Conservation (phyloP, 371 early-diverging fungal species). For the Mucor irregularis region DNA sequence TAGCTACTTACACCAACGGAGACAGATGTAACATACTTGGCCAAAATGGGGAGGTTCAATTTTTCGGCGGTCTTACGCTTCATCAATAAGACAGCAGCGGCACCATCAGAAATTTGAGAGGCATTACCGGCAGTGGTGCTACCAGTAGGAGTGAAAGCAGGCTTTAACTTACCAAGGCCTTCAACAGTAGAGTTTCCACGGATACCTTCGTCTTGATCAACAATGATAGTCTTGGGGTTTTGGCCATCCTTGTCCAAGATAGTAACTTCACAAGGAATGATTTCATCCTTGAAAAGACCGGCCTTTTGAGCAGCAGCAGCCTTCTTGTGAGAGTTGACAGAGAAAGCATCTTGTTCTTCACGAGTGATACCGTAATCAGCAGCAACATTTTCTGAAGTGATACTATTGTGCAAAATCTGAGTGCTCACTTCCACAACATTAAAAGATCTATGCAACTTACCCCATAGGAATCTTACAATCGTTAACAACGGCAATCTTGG, state of each 20-base stretch:
- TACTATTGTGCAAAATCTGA: conserved; percentile 28
- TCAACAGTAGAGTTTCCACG: conserved; percentile 81
- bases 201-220: conserved; percentile 90
- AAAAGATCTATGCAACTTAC: conserved; percentile 34
- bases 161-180: conserved; percentile 81
- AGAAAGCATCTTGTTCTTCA: conserved; percentile 87
- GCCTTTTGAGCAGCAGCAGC: conserved; percentile 89
- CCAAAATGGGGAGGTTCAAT: conserved; percentile 85
- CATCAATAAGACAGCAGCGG: conserved; percentile 96
- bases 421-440: neutral
- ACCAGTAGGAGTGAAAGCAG: conserved; percentile 82
- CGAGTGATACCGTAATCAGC: conserved; percentile 80
- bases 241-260: conserved; percentile 71
- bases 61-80: conserved; percentile 89
- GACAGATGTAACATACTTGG: conserved; percentile 88
- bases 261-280: conserved; percentile 84
- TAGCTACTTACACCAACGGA: conserved; percentile 67
- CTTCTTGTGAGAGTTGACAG: conserved; percentile 77
- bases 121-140: conserved; percentile 97
- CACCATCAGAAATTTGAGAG: conserved; percentile 99
- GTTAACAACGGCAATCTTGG: conserved; percentile 61
- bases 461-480: conserved; percentile 91
- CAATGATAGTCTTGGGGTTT: conserved; percentile 6
- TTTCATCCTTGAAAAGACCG: conserved; percentile 92
- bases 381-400: conserved; percentile 97